Conservation (phyloP, 2,329 filamentous ascomycete genomes). For the Penicillium capsulatum region DNA sequence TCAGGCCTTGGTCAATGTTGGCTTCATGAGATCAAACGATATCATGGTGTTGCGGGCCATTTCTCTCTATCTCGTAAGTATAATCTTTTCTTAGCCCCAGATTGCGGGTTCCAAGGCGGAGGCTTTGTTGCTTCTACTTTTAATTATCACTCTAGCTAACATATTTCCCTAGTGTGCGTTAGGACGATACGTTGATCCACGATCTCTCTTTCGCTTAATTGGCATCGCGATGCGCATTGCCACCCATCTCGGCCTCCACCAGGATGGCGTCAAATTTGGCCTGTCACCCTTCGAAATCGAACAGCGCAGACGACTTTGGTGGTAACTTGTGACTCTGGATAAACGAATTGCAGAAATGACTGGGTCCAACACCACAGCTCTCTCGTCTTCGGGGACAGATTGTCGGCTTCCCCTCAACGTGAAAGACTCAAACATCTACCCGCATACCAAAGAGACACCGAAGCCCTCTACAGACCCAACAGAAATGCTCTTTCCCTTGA, state of each 20-base stretch:
- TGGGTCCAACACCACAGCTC: slow-evolving; percentile 40
- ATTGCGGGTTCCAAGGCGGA: not conserved
- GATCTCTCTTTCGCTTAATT: slow-evolving; percentile 46
- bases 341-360: slow-evolving; percentile 63
- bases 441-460: slow-evolving; percentile 32
- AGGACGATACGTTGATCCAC: slow-evolving; percentile 44
- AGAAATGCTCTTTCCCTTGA: slow-evolving; percentile 41
- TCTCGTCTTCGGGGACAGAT: slow-evolving; percentile 14
- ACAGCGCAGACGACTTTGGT: slow-evolving; percentile 65
- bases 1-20: slow-evolving; percentile 42
- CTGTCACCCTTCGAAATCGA: slow-evolving; percentile 57
- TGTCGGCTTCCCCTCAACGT: slow-evolving; percentile 18
- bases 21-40: slow-evolving; percentile 35
- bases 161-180: no score
- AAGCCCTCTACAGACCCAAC: slow-evolving; percentile 30
- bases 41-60: slow-evolving; percentile 48
- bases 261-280: slow-evolving; percentile 51
- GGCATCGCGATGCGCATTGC: slow-evolving; percentile 53
- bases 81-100: not conserved
- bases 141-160: slow-evolving; percentile 4
- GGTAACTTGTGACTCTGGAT: slow-evolving; percentile 65
- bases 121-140: not conserved
- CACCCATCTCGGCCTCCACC: slow-evolving; percentile 62
- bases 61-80: slow-evolving; percentile 50
- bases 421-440: slow-evolving; percentile 25